Evolutionary conservation across 2,329 filamentous ascomycete species (phyloP).

Genomic region (Geosmithia morbida): DNA sequence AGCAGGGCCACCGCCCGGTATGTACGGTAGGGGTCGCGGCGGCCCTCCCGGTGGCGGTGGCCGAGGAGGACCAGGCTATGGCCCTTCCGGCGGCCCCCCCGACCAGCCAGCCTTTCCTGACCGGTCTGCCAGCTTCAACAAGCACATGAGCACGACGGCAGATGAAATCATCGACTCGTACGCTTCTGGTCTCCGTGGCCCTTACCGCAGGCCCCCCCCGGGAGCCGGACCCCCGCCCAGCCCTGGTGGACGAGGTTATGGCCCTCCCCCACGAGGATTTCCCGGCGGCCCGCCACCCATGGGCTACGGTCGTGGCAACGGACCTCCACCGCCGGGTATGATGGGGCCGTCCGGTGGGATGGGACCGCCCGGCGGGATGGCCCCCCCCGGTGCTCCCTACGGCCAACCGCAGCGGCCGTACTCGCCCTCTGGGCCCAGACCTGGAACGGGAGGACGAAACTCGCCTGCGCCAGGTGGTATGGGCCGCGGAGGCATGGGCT

Average conservation of each 20-base stretch:
- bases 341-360: slow-evolving; percentile 3
- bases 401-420: slow-evolving; percentile 12
- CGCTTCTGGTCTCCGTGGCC: slow-evolving; percentile 14
- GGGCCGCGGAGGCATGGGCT: background rate
- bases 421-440: slow-evolving; percentile 14
- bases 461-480: slow-evolving; percentile 5
- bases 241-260: background rate
- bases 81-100: slow-evolving; percentile 11
- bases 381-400: slow-evolving; percentile 1
- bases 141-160: slow-evolving; percentile 15
- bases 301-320: background rate
- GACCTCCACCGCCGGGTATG: slow-evolving; percentile 9
- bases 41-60: background rate
- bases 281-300: background rate
- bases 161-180: slow-evolving; percentile 25
- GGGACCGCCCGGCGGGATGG: too few relatives aligned
- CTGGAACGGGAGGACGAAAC: slow-evolving; percentile 9
- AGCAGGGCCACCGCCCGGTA: slow-evolving; percentile 1
- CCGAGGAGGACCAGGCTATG: too few relatives aligned
- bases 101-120: slow-evolving; percentile 13
- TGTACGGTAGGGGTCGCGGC: slow-evolving; percentile 2
- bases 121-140: slow-evolving; percentile 7
- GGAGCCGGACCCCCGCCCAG: background rate
- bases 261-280: background rate
- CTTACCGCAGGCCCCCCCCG: too few relatives aligned